These are phyloP conservation scores for Halophytophthora batemanensis DNA, from an alignment of 352 stramenopile genomes.

Conservation along the genomic window DNA sequence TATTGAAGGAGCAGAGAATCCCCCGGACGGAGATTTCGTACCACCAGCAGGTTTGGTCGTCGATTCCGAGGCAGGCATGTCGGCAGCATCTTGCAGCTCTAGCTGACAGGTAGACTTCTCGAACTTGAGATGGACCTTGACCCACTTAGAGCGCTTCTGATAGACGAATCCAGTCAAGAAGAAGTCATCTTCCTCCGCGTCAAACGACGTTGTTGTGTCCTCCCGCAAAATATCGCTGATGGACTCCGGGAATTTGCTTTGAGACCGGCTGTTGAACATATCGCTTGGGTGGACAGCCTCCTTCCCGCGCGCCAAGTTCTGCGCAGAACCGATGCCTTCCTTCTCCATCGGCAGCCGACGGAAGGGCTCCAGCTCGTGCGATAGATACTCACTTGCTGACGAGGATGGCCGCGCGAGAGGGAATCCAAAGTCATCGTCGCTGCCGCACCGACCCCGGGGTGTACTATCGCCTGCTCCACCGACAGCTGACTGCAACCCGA, in stretches of 20 bases:
- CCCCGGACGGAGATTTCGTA: constrained; percentile 23
- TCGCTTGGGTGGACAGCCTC: constrained; percentile 63
- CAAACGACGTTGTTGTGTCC: constrained; percentile 55
- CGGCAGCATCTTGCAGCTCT: constrained; percentile 36
- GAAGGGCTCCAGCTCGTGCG: constrained; percentile 61
- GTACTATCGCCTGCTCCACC: constrained; percentile 14
- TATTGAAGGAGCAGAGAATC: constrained; percentile 17
- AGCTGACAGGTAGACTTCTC: constrained; percentile 64
- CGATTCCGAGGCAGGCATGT: not conserved
- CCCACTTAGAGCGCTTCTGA: constrained; percentile 74
- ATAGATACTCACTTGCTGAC: constrained; percentile 65
- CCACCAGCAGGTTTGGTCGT: constrained; percentile 6
- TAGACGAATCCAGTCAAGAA: constrained; percentile 64
- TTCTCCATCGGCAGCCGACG: constrained; percentile 63
- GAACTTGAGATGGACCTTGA: constrained; percentile 66
- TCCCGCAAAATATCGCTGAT: constrained; percentile 69
- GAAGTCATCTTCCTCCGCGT: constrained; percentile 48
- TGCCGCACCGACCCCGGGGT: constrained; percentile 19
- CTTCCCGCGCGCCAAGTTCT: constrained; percentile 54
- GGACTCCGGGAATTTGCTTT: constrained; percentile 66
- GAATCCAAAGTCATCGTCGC: constrained; percentile 42
- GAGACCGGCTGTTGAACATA: constrained; percentile 68
- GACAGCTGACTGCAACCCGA: constrained; percentile 22
- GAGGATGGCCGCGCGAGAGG: constrained; percentile 50
- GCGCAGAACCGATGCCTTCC: constrained; percentile 62